These are phyloP conservation scores for Hypoxylon sp. DNA, from an alignment of 2,329 filamentous ascomycete species.

Conservation along the genomic window DNA sequence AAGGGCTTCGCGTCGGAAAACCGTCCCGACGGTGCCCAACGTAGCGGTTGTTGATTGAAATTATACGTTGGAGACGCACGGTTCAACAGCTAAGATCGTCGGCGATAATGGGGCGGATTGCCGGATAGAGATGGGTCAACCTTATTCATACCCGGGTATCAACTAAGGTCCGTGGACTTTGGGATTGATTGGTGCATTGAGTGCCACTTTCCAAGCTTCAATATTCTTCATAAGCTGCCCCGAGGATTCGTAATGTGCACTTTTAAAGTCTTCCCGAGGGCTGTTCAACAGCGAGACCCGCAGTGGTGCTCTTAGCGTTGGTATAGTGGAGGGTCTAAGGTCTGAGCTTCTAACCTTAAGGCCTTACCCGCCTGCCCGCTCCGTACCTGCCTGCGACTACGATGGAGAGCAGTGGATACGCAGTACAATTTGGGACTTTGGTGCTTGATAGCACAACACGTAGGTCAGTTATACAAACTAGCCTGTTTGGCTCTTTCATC, in stretches of 20 bases:
- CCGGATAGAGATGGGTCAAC: slow-evolving; percentile 14
- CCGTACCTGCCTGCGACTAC: slow-evolving; percentile 17
- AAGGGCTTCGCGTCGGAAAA: slow-evolving; percentile 13
- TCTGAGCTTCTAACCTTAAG: slow-evolving; percentile 2
- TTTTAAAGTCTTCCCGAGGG: slow-evolving; percentile 4
- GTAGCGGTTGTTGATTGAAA: not conserved
- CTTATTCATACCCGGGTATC: not conserved
- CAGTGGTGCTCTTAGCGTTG: slow-evolving; percentile 10
- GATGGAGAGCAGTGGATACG: not conserved
- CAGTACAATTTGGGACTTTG: not conserved
- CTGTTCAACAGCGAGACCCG: slow-evolving; percentile 7
- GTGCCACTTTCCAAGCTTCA: not conserved
- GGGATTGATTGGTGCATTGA: slow-evolving; percentile 19
- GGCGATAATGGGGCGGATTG: slow-evolving; percentile 23
- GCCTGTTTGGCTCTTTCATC: slow-evolving; percentile 16
- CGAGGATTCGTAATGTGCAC: not conserved
- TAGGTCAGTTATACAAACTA: slow-evolving; percentile 8
- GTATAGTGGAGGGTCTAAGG: not conserved
- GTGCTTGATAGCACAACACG: slow-evolving; percentile 25
- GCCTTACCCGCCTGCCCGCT: slow-evolving; percentile 17
- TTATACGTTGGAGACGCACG: not conserved
- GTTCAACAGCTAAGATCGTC: not conserved
- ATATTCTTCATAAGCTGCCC: slow-evolving; percentile 5
- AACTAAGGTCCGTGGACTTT: slow-evolving; percentile 1
- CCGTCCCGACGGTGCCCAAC: slow-evolving; percentile 14